phyloP scores from a whole-genome alignment of 768 basidiomycete genomes.

The Calocybe indica region DNA sequence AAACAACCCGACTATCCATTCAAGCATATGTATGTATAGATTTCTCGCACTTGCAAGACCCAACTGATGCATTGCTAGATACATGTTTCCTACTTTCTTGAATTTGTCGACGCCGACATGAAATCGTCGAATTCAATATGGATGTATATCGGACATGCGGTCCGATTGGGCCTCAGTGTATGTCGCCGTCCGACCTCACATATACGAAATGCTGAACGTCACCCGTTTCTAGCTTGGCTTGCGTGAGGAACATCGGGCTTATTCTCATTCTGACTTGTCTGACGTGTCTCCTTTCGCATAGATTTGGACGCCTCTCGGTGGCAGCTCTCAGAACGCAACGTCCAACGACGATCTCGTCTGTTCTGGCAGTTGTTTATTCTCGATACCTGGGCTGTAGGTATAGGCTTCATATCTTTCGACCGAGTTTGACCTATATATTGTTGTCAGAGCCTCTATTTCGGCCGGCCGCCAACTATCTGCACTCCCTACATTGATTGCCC shows the following conservation, averaged over 20 bases:
- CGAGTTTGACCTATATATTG: background rate
- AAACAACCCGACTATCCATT: slow-evolving; percentile 50
- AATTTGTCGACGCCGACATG: slow-evolving; percentile 47
- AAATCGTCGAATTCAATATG: slow-evolving; percentile 44
- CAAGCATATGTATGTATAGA: slow-evolving; percentile 44
- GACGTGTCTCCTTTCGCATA: slow-evolving; percentile 15
- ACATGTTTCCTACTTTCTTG: slow-evolving; percentile 45
- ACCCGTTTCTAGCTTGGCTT: slow-evolving; percentile 35
- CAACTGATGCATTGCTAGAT: slow-evolving; percentile 15
- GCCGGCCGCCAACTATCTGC: slow-evolving; percentile 53
- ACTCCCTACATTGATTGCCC: slow-evolving; percentile 49
- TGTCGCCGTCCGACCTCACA: slow-evolving; percentile 14
- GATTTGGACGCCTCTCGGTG: slow-evolving; percentile 59
- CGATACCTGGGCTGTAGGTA: slow-evolving; percentile 55
- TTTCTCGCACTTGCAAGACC: background rate
- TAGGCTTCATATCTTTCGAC: background rate
- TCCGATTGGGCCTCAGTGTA: slow-evolving; percentile 56
- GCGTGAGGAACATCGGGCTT: slow-evolving; percentile 30
- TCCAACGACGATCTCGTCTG: slow-evolving; percentile 43
- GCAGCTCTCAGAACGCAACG: slow-evolving; percentile 41
- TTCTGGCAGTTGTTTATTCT: slow-evolving; percentile 68
- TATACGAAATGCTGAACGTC: background rate
- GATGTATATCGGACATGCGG: slow-evolving; percentile 52
- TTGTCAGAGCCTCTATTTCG: slow-evolving; percentile 53
- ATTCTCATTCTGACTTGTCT: background rate